Conservation (phyloP, 2,329 filamentous ascomycete species). For the Fusarium tanahbumbuense region DNA sequence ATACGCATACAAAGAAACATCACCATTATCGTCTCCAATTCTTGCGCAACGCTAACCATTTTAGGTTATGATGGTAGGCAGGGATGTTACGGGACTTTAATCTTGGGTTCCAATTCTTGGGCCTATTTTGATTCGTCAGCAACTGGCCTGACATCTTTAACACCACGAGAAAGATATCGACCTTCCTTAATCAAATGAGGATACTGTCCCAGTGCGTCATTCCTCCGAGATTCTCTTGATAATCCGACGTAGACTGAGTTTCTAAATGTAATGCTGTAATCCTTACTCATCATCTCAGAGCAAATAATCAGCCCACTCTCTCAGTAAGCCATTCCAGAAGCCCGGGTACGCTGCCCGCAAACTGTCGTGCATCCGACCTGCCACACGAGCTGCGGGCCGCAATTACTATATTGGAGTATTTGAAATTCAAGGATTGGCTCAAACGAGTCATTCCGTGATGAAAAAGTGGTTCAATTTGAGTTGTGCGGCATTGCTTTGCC, state of each 20-base stretch:
- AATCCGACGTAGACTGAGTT: neutral
- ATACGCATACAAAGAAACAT: neutral
- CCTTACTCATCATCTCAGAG: neutral
- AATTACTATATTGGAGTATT: constrained; percentile 3
- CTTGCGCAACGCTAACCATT: constrained; percentile 5
- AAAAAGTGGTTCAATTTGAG: constrained; percentile 4
- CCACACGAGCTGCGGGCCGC: neutral
- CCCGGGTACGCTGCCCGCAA: neutral
- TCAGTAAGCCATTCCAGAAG: constrained; percentile 2
- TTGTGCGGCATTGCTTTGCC: constrained; percentile 1
- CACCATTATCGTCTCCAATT: neutral
- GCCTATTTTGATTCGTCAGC: neutral
- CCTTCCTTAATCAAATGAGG: neutral
- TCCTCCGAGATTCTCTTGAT: neutral
- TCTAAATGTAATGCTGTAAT: neutral
- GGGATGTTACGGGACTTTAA: neutral
- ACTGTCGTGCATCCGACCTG: neutral
- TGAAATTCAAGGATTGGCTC: neutral
- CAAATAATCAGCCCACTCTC: neutral
- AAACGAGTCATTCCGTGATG: neutral
- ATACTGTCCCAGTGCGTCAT: neutral
- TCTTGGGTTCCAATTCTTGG: neutral
- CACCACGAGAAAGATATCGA: neutral
- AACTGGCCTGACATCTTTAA: neutral
- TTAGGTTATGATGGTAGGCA: neutral